These are phyloP conservation scores for Ustilaginoidea virens DNA, from an alignment of 2,329 filamentous ascomycete species.

Conservation along the genomic window DNA sequence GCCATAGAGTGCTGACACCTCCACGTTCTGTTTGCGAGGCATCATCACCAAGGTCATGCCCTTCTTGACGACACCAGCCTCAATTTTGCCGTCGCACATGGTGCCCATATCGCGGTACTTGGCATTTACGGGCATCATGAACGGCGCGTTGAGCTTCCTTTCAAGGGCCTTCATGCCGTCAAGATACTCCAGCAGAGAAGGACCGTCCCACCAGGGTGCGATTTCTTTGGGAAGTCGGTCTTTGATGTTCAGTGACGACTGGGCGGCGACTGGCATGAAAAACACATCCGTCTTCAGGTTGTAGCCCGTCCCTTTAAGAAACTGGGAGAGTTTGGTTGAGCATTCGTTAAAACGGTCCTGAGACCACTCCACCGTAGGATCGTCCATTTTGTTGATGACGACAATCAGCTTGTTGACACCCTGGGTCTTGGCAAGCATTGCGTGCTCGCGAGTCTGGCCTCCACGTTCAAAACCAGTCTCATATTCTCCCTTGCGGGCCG, in stretches of 20 bases:
- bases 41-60: slow-evolving; percentile 78
- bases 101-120: slow-evolving; percentile 98
- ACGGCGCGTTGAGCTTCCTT: slow-evolving; percentile 90
- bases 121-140: slow-evolving; percentile 96
- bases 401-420: slow-evolving; percentile 95
- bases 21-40: slow-evolving; percentile 75
- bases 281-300: slow-evolving; percentile 85
- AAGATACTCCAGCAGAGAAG: slow-evolving; percentile 88
- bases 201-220: slow-evolving; percentile 74
- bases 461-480: slow-evolving; percentile 96
- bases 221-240: slow-evolving; percentile 63
- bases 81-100: slow-evolving; percentile 94
- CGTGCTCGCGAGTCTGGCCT: slow-evolving; percentile 93
- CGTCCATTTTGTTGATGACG: slow-evolving; percentile 99
- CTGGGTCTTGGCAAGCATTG: slow-evolving; percentile 93
- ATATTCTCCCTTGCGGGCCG: slow-evolving; percentile 93
- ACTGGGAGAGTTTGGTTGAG: slow-evolving; percentile 70
- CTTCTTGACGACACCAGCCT: slow-evolving; percentile 89
- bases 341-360: slow-evolving; percentile 89
- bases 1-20: slow-evolving; percentile 75
- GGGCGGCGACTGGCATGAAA: slow-evolving; percentile 93
- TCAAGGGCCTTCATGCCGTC: slow-evolving; percentile 85
- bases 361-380: slow-evolving; percentile 90
- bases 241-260: slow-evolving; percentile 77
- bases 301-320: slow-evolving; percentile 86